Evolutionary conservation across 495 filamentous ascomycete species (phyloP), one percentile per base, ranked within the genome.

Genomic region (Delitschia confertaspora): DNA sequence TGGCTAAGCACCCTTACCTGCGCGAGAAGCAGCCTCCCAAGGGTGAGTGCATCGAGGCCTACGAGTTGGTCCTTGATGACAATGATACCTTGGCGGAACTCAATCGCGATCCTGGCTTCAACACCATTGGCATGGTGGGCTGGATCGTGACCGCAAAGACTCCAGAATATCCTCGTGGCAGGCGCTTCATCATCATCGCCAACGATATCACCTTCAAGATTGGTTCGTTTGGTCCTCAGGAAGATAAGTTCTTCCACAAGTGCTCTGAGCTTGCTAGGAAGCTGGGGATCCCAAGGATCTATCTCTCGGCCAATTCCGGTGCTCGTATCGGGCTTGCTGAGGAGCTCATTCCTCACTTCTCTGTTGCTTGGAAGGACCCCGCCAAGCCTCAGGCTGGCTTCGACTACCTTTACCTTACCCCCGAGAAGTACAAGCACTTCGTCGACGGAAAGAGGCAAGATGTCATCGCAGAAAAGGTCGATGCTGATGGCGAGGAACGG

Each of bases 171-270:
- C 91, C 91, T 31, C 74, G 79, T 47, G 91, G 91, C 42, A 73
- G 91, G 40, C 81, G 85, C 56, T 96, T 96, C 65, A 73, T 98
- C 60, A 85, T 98, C 49, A 80, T 98, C 41, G 87, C 91, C 73
- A 98, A 98, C 71, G 91, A 98, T 60, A 96, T 98, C 65, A 98
- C 91, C 17, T 96, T 85, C 73, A 91, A 91, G 72, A 98, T 96
- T 56, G 91, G 91, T 56, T 94, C 86, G 11, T 98, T 98, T 64
- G 91, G 91, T 38, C 91, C 91, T 13, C 76, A 77, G 64, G 91
- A 98, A 69, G 91, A 98, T 64, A 83, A 83, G 52, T 98, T 95
- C 78, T 98, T 98, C 79, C 79, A 87, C 70, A 95, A 95, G 74
- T 98, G 91, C 67, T 95, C 91, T 9, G 88, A 98, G 65, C 72